Conservation (phyloP, 768 basidiomycete genomes). For the Rhizopogon roseolus region DNA sequence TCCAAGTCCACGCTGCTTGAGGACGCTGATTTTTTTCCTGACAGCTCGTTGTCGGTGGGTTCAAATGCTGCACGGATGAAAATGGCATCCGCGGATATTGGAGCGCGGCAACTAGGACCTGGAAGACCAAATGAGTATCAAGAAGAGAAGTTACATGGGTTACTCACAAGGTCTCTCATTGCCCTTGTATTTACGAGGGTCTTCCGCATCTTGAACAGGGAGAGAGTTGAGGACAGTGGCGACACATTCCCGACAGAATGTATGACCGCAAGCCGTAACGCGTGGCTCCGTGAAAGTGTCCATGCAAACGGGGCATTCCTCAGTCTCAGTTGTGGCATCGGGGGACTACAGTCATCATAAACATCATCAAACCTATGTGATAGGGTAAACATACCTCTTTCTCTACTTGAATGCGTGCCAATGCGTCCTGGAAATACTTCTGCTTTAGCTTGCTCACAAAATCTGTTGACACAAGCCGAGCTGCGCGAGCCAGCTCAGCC, state of each 20-base stretch:
- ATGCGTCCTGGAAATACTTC: constrained; percentile 36
- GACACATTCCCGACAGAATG: constrained; percentile 59
- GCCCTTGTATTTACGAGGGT: constrained; percentile 30
- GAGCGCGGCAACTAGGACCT: constrained; percentile 60
- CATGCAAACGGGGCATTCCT: constrained; percentile 64
- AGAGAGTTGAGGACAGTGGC: constrained; percentile 43
- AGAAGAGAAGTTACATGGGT: neutral
- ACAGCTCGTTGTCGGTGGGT: constrained; percentile 45
- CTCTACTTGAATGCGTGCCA: constrained; percentile 48
- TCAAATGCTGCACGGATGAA: constrained; percentile 60
- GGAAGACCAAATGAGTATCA: constrained; percentile 1
- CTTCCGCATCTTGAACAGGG: constrained; percentile 29
- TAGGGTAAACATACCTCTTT: constrained; percentile 34
- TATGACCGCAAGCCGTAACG: constrained; percentile 55
- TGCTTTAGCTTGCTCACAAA: constrained; percentile 48
- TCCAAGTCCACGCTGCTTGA: constrained; percentile 14
- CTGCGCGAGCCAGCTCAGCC: constrained; percentile 42
- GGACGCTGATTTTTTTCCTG: neutral
- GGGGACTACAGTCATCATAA: constrained; percentile 30
- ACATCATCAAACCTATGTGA: neutral
- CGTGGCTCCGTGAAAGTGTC: constrained; percentile 51
- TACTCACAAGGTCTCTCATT: constrained; percentile 50
- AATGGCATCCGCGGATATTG: constrained; percentile 40
- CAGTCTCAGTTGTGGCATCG: constrained; percentile 44
- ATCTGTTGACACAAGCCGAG: constrained; percentile 35